These are phyloP conservation scores for Colletotrichum karsti DNA, from an alignment of 2,329 filamentous ascomycete species.

Conservation along the genomic window DNA sequence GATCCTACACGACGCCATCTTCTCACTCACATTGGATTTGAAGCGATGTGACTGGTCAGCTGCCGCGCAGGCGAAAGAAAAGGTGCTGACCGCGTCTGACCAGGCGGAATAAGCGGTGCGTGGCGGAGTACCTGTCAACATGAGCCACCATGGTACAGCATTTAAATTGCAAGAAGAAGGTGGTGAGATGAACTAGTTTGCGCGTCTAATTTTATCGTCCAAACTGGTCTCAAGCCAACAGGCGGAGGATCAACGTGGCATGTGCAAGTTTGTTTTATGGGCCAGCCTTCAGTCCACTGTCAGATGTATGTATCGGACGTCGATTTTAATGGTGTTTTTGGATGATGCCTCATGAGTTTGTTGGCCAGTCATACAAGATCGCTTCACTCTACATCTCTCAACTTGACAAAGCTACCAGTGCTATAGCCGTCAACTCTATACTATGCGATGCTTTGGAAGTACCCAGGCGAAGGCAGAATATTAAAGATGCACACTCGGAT, in stretches of 20 bases:
- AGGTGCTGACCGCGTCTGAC: neutral
- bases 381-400: too few species aligned
- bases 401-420: too few species aligned
- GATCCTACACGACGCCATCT: neutral
- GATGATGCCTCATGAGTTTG: too few species aligned
- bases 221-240: neutral
- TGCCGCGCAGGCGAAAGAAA: constrained; percentile 8
- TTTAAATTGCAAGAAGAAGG: neutral
- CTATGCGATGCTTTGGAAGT: too few species aligned
- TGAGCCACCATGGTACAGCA: neutral
- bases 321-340: too few species aligned
- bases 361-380: too few species aligned
- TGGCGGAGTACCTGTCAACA: neutral
- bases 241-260: neutral
- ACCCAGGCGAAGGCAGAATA: too few species aligned
- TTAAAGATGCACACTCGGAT: too few species aligned
- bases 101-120: neutral
- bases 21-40: neutral
- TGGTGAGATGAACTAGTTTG: neutral
- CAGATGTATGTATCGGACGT: too few species aligned
- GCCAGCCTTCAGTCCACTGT: too few species aligned
- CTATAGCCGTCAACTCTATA: too few species aligned
- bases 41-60: neutral
- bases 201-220: neutral
- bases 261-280: neutral